phyloP scores from a whole-genome alignment of 208 protist genomes.

The Leishmania arabica region DNA sequence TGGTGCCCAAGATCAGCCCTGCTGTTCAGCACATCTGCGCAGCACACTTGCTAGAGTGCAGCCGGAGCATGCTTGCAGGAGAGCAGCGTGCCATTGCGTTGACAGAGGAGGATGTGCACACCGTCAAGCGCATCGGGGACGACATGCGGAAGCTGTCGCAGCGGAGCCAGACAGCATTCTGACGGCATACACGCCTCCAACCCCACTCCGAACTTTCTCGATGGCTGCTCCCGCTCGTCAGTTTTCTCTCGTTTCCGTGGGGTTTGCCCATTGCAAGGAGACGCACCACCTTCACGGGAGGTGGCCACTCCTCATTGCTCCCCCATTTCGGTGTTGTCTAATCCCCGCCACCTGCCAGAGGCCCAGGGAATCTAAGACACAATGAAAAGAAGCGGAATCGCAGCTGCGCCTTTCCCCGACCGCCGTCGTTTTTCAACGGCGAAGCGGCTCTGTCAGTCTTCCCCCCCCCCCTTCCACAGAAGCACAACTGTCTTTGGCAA shows the following conservation, averaged over 20 bases:
- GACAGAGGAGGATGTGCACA: conserved; percentile 37
- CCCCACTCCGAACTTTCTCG: background rate
- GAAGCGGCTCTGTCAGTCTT: background rate
- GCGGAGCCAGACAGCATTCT: background rate
- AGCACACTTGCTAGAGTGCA: conserved; percentile 70
- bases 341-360: background rate
- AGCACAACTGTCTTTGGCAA: background rate
- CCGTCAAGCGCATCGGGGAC: conserved; percentile 37
- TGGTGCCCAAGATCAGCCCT: conserved; percentile 39
- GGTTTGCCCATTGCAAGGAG: background rate
- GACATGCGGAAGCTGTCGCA: conserved; percentile 29
- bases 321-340: background rate
- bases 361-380: background rate
- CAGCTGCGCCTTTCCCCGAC: background rate
- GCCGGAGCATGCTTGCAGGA: conserved; percentile 50
- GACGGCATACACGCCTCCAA: background rate
- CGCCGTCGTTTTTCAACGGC: background rate
- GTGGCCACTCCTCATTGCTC: background rate
- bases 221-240: background rate
- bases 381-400: background rate
- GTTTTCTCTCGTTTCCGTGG: background rate
- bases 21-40: conserved; percentile 49
- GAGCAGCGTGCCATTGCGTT: conserved; percentile 41
- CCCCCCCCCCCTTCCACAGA: background rate
- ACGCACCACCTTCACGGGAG: background rate